Base-by-base conservation (phyloP, 1,284 basidiomycete species). In the Ustilago xerochloae region DNA sequence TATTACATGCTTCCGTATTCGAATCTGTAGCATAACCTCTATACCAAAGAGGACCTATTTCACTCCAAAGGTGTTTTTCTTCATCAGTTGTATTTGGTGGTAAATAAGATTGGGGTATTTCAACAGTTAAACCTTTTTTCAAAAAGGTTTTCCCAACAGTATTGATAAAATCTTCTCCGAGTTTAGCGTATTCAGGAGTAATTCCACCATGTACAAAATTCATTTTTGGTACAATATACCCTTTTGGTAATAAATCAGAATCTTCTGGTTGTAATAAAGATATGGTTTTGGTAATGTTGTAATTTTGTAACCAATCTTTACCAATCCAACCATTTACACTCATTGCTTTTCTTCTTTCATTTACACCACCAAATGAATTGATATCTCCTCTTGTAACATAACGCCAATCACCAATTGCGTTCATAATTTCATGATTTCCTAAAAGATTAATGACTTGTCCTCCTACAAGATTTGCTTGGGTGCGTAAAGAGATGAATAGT, bases 321-420 rank as follows among this genome's bases (percentile, higher is more conserved):
- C 82, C 82, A 12, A 84, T 69, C 82, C 82, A 84, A 13, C 82
- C 82, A 3, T 91, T 6, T 81, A 85, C 12, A 81, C 78, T 70
- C 57, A 84, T 78, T 24, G 78, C 81, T 0, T 53, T 13, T 1
- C 80, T 26, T 6, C 83, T 65, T 18, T 46, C 70, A 2, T 61
- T 33, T 0, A 47, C 20, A 0, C 81, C 82, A 12, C 84, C 81
- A 29, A 84, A 85, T 7, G 80, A 79, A 5, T 68, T 70, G 4
- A 86, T 80, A 59, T 87, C 86, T 10, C 83, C 82, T 10, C 63
- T 50, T 0, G 85, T 86, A 6, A 86, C 86, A 33, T 86, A 86
- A 1, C 86, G 60, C 85, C 85, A 86, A 63, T 87, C 86, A 7
- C 79, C 77, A 28, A 85, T 48, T 0, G 81, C 82, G 47, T 85